Evolutionary conservation across 305 asterid genomes (phyloP).

Genomic region (Andrographis paniculata): DNA sequence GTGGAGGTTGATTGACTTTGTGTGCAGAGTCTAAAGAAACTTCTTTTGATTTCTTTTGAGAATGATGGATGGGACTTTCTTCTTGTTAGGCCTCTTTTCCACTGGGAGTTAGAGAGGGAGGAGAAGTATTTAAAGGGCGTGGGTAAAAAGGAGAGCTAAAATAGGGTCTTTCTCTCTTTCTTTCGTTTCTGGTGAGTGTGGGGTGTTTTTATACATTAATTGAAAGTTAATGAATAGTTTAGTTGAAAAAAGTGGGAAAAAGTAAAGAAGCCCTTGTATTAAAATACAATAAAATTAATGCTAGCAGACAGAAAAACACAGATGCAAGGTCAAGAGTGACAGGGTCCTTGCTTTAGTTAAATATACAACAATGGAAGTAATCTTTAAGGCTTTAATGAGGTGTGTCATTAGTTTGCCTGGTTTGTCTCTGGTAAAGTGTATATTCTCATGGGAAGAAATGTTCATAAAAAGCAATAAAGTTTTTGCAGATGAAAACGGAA

Average conservation of each 20-base stretch:
- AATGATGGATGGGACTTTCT: constrained; percentile 7
- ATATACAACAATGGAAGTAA: constrained; percentile 10
- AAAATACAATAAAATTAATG: constrained; percentile 6
- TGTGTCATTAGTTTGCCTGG: constrained; percentile 18
- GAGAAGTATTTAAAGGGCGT: constrained; percentile 15
- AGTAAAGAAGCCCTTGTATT: not conserved
- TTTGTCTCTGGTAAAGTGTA: constrained; percentile 22
- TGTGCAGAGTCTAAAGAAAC: constrained; percentile 1
- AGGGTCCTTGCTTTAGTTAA: not conserved
- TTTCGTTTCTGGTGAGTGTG: constrained; percentile 6
- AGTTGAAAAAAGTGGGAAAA: not conserved
- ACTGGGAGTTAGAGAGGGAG: not conserved
- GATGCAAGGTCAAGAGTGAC: constrained; percentile 5
- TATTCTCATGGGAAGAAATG: constrained; percentile 15
- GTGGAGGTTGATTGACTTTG: constrained; percentile 9
- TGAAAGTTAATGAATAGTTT: constrained; percentile 1
- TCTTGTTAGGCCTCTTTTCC: not conserved
- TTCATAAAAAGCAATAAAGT: constrained; percentile 12
- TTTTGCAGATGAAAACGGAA: constrained; percentile 13
- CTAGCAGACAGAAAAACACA: constrained; percentile 19
- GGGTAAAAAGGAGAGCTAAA: not conserved
- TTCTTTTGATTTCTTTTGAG: not conserved
- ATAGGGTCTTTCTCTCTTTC: not conserved
- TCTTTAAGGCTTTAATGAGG: constrained; percentile 16
- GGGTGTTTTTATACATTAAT: constrained; percentile 4